Evolutionary conservation across 176 grass and related monocot genomes (phyloP).

Genomic region (Tuctoria greenei): DNA sequence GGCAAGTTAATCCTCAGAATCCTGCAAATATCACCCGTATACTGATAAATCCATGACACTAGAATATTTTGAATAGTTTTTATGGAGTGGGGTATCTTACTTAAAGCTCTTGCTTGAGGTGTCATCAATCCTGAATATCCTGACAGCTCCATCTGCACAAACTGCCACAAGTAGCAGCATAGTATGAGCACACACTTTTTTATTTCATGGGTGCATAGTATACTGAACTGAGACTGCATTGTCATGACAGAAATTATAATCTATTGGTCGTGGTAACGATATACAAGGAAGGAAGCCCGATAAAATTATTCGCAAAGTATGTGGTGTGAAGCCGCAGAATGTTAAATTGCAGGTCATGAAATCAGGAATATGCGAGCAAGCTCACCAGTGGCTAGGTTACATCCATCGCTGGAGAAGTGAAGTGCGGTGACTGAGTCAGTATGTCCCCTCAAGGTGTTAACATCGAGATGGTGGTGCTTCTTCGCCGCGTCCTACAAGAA

Average conservation of each 20-base stretch:
- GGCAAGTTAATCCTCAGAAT: constrained; percentile 86
- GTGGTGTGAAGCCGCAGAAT: not conserved
- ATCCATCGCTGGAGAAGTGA: constrained; percentile 67
- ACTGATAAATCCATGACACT: not conserved
- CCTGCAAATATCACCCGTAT: constrained; percentile 36
- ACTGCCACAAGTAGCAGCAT: constrained; percentile 45
- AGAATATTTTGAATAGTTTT: not conserved
- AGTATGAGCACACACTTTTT: not conserved
- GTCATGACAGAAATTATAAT: not conserved
- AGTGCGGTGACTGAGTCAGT: constrained; percentile 70
- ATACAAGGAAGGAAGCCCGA: not conserved
- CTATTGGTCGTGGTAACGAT: not conserved
- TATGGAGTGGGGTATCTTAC: constrained; percentile 36
- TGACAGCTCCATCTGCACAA: constrained; percentile 82
- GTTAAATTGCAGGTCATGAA: not conserved
- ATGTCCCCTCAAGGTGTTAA: constrained; percentile 89
- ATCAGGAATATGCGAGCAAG: not conserved
- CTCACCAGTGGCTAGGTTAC: constrained; percentile 75
- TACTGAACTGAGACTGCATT: not conserved
- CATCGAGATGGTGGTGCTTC: constrained; percentile 87
- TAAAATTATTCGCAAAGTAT: not conserved
- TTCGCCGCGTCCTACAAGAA: constrained; percentile 63
- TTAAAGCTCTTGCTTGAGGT: constrained; percentile 95
- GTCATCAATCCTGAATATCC: constrained; percentile 83
- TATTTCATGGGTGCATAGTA: not conserved